Base-by-base conservation (phyloP, 179 eudicot genomes). In the Dionaea muscipula region DNA sequence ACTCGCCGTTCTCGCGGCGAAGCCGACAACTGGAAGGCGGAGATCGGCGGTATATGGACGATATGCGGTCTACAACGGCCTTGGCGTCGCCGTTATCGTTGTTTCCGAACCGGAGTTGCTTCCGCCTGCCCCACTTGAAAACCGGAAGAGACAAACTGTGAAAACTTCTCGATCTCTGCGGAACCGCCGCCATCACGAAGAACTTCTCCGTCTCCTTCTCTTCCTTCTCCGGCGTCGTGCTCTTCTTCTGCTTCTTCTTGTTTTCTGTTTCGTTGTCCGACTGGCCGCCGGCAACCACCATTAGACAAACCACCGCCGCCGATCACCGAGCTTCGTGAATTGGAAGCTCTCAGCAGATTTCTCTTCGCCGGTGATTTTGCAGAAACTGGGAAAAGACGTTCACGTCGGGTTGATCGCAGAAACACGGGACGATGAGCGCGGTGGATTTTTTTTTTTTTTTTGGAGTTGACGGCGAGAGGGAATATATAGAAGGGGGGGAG, bases 121-220 rank as follows among this genome's bases (percentile, higher is more conserved):
- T 66, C 63, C 64, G 83, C 15, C 56, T 62, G 9, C 91, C 95
- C 95, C 95, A 86, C 65, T 70, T 62, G 55, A 83, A 64, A 24
- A 59, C 67, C 18, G 95, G 87, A 28, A 70, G 33, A 18, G 78
- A 57, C 79, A 81, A 83, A 51, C 79, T 77, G 63, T 76, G 81
- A 39, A 78, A 55, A 22, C 64, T 68, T 43, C 72, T 72, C 48
- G 77, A 74, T 78, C 80, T 75, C 45, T 78, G 78, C 18, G 75
- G 59, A 9, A 55, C 75, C 70, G 56, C 64, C 35, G 55, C 70
- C 72, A 69, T 68, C 37, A 4, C 19, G 25, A 26, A 49, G 20
- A 14, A 20, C 43, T 46, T 24, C 53, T 53, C 48, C 65, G 23
- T 20, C 53, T 51, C 47, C 14, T 19, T 50, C 56, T 16, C 37